These are phyloP conservation scores for Clavispora phyllophila DNA, from an alignment of 805 yeast genomes.

Conservation along the genomic window DNA sequence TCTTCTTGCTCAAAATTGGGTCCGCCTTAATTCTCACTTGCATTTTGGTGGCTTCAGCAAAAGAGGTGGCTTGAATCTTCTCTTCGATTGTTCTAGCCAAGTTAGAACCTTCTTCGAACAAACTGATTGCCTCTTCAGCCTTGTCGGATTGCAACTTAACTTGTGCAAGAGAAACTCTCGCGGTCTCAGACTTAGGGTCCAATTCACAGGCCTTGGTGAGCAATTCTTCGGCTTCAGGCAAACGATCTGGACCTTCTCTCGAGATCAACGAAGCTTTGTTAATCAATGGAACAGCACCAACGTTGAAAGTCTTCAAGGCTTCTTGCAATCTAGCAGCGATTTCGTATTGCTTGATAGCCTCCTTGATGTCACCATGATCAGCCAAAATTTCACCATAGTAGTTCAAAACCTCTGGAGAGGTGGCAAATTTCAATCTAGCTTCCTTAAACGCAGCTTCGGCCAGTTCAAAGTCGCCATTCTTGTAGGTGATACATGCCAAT, in stretches of 20 bases:
- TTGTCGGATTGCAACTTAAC: conserved; percentile 78
- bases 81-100: conserved; percentile 83
- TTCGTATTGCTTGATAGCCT: conserved; percentile 81
- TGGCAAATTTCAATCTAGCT: conserved; percentile 72
- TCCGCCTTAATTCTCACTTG: conserved; percentile 75
- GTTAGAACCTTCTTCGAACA: conserved; percentile 78
- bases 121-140: conserved; percentile 71
- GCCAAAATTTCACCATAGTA: conserved; percentile 92
- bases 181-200: conserved; percentile 88
- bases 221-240: conserved; percentile 55
- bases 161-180: conserved; percentile 88
- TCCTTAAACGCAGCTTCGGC: conserved; percentile 64
- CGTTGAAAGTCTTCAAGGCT: conserved; percentile 59
- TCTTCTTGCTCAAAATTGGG: conserved; percentile 57
- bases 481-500: conserved; percentile 86
- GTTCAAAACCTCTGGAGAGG: conserved; percentile 88
- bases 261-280: conserved; percentile 79
- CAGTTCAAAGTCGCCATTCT: conserved; percentile 55
- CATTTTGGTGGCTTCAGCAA: conserved; percentile 88
- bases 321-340: conserved; percentile 79
- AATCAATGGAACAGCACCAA: conserved; percentile 84
- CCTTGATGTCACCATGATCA: conserved; percentile 67
- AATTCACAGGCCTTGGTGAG: conserved; percentile 71
- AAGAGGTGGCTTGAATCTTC: conserved; percentile 83
- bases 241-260: conserved; percentile 44